Evolutionary conservation across 192 early-diverging fungal species (phyloP), one percentile per base, ranked within the genome.

Genomic region (Physocladia obscura): DNA sequence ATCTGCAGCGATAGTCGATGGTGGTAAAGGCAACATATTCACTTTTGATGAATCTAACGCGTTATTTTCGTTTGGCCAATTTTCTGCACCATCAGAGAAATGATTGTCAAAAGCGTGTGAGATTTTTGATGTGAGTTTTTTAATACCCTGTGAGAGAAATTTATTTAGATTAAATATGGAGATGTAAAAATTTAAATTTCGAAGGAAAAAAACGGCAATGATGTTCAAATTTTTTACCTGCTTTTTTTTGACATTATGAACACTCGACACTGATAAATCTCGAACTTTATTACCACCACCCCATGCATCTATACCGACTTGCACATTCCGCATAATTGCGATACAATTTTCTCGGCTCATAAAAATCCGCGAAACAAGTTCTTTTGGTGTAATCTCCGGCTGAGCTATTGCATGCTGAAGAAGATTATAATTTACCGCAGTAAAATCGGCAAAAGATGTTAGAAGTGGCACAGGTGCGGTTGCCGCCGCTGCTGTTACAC

Each of bases 11-110:
- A 71, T 34, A 15, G 21, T 36, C 13, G 49, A 24, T 48, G 75
- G 75, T 11, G 63, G 60, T 0, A 59, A 24, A 15, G 74, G 74
- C n/a, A 44, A n/a, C 40, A 13, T 44, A 13, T 44, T n/a, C 40
- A 44, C 40, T 44, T 44, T 8, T n/a, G 40, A n/a, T 44, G 40
- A n/a, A 44, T 44, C 40, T n/a, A 13, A 13, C 11, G 11, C 8
- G n/a, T 8, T 44, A 44, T 44, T 44, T 44, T 44, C n/a, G 8
- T 44, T n/a, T 13, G 40, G 8, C 40, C 40, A 13, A 8, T 44
- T n/a, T 44, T 44, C 40, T 44, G 40, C 8, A 44, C 40, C 8
- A 44, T 44, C 8, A 13, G 40, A 44, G 40, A 44, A 44, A n/a
- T n/a, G n/a, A 44, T n/a, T 13, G 40, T 44, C 40, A 44, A 44